A percentile compares a stretch with the other conserved stretches of the same genome.
phyloP scores from a whole-genome alignment of 441 rosid genomes.

The Isatis lusitanica region DNA sequence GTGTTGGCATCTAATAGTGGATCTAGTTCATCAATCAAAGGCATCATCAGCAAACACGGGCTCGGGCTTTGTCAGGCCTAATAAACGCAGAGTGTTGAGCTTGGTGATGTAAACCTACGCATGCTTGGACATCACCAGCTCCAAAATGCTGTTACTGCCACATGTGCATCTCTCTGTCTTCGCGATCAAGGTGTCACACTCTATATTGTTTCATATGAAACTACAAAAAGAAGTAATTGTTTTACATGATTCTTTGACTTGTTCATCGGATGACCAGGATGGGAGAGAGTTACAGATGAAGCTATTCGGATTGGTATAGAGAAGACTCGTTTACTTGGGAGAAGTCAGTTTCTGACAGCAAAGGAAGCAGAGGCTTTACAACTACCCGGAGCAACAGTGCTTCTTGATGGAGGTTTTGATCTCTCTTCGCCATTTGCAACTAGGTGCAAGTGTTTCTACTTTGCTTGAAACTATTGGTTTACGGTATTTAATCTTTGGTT shows the following conservation, averaged over 20 bases:
- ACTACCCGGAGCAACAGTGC: conserved; percentile 60
- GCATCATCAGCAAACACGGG: conserved; percentile 41
- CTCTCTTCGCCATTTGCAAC: neutral
- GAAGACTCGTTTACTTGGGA: conserved; percentile 69
- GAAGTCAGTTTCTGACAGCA: conserved; percentile 72
- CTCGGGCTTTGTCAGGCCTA: conserved; percentile 55
- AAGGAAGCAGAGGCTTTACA: conserved; percentile 63
- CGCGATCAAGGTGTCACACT: conserved; percentile 54
- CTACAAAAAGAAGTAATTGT: neutral
- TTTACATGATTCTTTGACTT: neutral
- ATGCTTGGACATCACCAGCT: conserved; percentile 92
- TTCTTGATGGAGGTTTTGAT: conserved; percentile 82
- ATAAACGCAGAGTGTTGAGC: conserved; percentile 54
- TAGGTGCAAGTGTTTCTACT: neutral
- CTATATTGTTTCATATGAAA: neutral
- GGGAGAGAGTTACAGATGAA: conserved; percentile 56
- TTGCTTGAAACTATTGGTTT: neutral
- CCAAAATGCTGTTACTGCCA: conserved; percentile 83
- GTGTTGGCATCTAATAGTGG: conserved; percentile 50
- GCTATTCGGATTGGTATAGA: conserved; percentile 76
- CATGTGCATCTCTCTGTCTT: conserved; percentile 70
- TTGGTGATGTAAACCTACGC: conserved; percentile 55
- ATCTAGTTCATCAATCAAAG: conserved; percentile 48
- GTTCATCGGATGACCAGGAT: conserved; percentile 50
- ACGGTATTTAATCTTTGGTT: neutral